Evolutionary conservation across 2,329 filamentous ascomycete genomes (phyloP).

Genomic region (Trichophyton simii): DNA sequence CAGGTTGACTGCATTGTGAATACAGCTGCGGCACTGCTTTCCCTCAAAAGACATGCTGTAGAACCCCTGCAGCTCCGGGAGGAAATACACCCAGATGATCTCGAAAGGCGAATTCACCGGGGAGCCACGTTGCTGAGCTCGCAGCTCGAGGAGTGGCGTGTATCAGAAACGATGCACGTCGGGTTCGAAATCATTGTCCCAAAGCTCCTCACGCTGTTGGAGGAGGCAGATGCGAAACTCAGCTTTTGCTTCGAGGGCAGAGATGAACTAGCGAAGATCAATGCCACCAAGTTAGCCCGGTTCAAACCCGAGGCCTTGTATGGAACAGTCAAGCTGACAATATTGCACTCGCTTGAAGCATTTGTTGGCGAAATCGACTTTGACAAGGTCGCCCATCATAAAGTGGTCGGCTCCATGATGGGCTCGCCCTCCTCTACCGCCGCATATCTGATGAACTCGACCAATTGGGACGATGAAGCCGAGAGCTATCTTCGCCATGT

Average conservation of each 20-base stretch:
- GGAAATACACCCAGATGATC: no score
- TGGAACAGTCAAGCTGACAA: constrained; percentile 18
- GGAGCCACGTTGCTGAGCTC: no score
- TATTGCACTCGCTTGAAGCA: constrained; percentile 30
- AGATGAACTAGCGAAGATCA: not conserved
- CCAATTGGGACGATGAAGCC: constrained; percentile 23
- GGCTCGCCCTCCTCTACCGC: constrained; percentile 32
- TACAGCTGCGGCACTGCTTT: constrained; percentile 23
- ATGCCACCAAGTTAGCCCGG: constrained; percentile 17
- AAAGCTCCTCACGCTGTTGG: constrained; percentile 20
- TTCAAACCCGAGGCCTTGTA: constrained; percentile 22
- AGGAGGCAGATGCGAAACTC: constrained; percentile 14
- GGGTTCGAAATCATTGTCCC: constrained; percentile 28
- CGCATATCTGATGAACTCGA: constrained; percentile 24
- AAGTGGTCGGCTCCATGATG: constrained; percentile 24
- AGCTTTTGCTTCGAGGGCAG: constrained; percentile 13
- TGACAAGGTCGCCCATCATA: constrained; percentile 24
- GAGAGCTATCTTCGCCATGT: constrained; percentile 22
- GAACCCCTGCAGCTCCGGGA: no score
- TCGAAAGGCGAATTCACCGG: no score
- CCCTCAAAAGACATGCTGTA: constrained; percentile 11
- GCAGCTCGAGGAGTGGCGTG: no score
- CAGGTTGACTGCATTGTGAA: constrained; percentile 25
- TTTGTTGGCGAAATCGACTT: constrained; percentile 29
- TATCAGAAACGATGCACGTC: constrained; percentile 20